phyloP scores from a whole-genome alignment of 257 asterid genomes.

The Jacaranda mimosifolia region DNA sequence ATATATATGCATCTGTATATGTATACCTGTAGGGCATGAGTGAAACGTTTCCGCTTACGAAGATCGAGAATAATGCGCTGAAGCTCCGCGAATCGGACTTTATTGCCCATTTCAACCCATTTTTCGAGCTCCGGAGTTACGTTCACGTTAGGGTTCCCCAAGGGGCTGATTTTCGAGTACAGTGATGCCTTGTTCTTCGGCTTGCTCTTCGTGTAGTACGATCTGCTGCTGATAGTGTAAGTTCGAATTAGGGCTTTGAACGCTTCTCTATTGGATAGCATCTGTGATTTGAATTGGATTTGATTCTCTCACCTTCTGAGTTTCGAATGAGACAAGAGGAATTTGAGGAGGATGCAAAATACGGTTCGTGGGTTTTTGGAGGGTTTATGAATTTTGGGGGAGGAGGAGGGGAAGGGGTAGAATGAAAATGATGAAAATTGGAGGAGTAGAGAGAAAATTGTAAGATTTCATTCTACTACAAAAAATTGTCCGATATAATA shows the following conservation, averaged over 20 bases:
- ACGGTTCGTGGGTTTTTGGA: conserved; percentile 30
- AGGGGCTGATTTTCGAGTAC: conserved; percentile 78
- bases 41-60: conserved; percentile 79
- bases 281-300: conserved; percentile 27
- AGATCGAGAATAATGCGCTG: conserved; percentile 77
- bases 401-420: not conserved
- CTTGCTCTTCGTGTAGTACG: conserved; percentile 49
- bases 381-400: conserved; percentile 37
- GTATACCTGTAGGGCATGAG: conserved; percentile 82
- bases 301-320: too few relatives aligned
- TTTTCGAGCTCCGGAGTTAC: conserved; percentile 71
- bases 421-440: not conserved
- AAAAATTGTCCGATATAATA: not conserved
- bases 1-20: too few relatives aligned
- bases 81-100: conserved; percentile 77
- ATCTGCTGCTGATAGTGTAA: conserved; percentile 43
- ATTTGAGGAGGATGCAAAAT: not conserved
- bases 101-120: conserved; percentile 66
- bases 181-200: conserved; percentile 49
- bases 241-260: conserved; percentile 41
- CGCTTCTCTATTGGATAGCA: conserved; percentile 38
- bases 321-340: not conserved
- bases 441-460: not conserved
- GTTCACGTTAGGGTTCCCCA: conserved; percentile 69
- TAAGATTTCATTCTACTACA: not conserved